A percentile compares a stretch with the other conserved stretches of the same genome.
Conservation (phyloP, 192 early-diverging fungal species). For the Fimicolochytrium jonesii region DNA sequence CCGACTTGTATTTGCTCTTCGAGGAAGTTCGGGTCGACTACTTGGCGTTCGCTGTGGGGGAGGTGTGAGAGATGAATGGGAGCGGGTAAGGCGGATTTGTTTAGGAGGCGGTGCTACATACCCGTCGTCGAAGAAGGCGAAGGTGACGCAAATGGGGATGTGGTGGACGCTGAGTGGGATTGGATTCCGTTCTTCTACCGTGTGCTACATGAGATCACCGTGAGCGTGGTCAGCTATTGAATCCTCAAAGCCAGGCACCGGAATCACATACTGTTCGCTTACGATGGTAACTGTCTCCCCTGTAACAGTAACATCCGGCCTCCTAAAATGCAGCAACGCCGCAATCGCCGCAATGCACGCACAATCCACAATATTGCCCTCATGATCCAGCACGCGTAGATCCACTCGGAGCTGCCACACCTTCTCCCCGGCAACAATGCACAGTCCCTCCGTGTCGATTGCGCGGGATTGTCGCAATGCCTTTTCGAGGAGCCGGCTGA, state of each 20-base stretch:
- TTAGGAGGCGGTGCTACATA: no score
- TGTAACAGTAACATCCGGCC: conserved; percentile 94
- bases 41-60: conserved; percentile 14
- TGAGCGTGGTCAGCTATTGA: no score
- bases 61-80: neutral
- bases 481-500: conserved; percentile 85
- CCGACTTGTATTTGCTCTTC: conserved; percentile 86
- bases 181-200: conserved; percentile 79
- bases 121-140: conserved; percentile 87
- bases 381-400: conserved; percentile 87
- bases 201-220: conserved; percentile 57
- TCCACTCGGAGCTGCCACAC: conserved; percentile 92
- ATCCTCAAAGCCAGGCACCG: conserved; percentile 7
- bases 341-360: conserved; percentile 87
- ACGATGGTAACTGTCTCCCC: conserved; percentile 86
- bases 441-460: conserved; percentile 94
- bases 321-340: conserved; percentile 82
- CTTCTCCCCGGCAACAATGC: conserved; percentile 93
- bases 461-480: conserved; percentile 77
- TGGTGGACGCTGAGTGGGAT: conserved; percentile 95
- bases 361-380: conserved; percentile 91
- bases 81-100: neutral
- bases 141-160: conserved; percentile 88
- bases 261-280: conserved; percentile 25
- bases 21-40: conserved; percentile 75